Evolutionary conservation across 1,139 yeast species (phyloP).

Genomic region (Sugiyamaella neomexicana): DNA sequence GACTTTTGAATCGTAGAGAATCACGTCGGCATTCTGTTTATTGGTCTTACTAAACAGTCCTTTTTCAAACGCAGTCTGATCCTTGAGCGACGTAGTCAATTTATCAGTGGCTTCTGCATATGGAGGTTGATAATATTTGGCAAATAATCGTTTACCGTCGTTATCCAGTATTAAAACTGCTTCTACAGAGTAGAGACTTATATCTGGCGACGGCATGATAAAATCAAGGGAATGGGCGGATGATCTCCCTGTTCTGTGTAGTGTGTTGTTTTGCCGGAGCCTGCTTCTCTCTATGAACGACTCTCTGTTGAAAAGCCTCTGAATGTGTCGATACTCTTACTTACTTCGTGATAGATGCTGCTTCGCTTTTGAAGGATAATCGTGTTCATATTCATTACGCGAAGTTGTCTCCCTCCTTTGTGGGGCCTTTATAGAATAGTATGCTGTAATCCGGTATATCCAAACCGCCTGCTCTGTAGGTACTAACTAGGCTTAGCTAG

Average conservation of each 20-base stretch:
- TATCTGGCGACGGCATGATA: conserved; percentile 27
- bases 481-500: too few relatives aligned
- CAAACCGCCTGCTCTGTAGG: too few relatives aligned
- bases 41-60: conserved; percentile 70
- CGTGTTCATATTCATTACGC: neutral
- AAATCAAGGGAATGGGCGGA: neutral
- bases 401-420: too few relatives aligned
- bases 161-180: conserved; percentile 79
- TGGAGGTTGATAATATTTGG: conserved; percentile 80
- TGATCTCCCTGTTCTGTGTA: conserved; percentile 3
- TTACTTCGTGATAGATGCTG: neutral
- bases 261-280: neutral
- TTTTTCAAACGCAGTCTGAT: conserved; percentile 76
- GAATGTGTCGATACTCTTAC: neutral
- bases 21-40: conserved; percentile 77
- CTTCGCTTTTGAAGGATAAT: neutral
- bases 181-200: conserved; percentile 65
- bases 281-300: too few relatives aligned
- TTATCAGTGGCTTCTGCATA: conserved; percentile 41
- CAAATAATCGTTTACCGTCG: conserved; percentile 75
- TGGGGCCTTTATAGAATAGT: neutral
- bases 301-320: too few relatives aligned
- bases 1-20: conserved; percentile 74
- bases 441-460: neutral
- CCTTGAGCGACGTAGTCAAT: conserved; percentile 45